Percentiles rank a stretch among this genome's conserved stretches.
Evolutionary conservation across 305 asterid genomes (phyloP).

Genomic region (Ilex paraguariensis): DNA sequence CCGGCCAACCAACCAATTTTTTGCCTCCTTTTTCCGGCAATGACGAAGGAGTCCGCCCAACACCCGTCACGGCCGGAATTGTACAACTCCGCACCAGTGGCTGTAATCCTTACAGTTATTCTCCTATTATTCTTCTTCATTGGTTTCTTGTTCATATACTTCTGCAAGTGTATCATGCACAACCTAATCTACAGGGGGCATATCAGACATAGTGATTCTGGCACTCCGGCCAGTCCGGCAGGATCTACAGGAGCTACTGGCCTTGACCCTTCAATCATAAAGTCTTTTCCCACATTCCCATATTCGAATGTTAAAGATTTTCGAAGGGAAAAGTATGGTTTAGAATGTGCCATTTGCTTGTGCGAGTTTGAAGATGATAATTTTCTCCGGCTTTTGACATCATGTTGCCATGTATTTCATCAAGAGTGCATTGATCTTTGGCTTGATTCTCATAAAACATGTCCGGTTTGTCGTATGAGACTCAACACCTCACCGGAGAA

Average conservation of each 20-base stretch:
- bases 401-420: conserved; percentile 80
- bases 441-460: conserved; percentile 76
- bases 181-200: conserved; percentile 55
- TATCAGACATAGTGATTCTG: conserved; percentile 23
- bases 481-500: conserved; percentile 46
- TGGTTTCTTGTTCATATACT: conserved; percentile 62
- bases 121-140: conserved; percentile 57
- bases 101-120: conserved; percentile 50
- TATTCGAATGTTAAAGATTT: conserved; percentile 67
- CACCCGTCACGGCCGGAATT: conserved; percentile 21
- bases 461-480: conserved; percentile 72
- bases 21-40: conserved; percentile 19
- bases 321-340: conserved; percentile 54
- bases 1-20: conserved; percentile 19
- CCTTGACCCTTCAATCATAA: conserved; percentile 52
- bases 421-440: conserved; percentile 85
- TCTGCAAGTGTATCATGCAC: conserved; percentile 61
- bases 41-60: conserved; percentile 38
- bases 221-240: conserved; percentile 24
- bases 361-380: conserved; percentile 54
- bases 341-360: conserved; percentile 87
- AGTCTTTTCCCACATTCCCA: conserved; percentile 60
- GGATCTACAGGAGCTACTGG: conserved; percentile 21
- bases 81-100: conserved; percentile 47
- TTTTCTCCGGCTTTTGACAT: conserved; percentile 56